Evolutionary conservation across 75 land plant genomes (phyloP).

Genomic region (Sequoia sempervirens): DNA sequence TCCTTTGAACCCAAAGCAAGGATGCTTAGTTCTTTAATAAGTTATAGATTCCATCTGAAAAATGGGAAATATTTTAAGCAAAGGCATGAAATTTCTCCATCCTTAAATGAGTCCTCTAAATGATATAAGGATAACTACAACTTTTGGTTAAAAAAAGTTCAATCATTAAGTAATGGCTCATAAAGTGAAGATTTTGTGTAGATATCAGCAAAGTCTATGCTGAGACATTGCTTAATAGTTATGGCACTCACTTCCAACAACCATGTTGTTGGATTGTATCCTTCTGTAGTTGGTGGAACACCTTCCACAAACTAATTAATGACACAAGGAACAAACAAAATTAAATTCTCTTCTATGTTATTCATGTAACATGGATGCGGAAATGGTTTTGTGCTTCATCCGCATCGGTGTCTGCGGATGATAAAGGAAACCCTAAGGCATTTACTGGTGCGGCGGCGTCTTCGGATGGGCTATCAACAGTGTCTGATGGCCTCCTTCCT

Average conservation of each 20-base stretch:
- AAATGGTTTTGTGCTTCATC: too few species aligned
- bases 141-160: not conserved
- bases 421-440: too few species aligned
- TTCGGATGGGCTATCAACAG: too few species aligned
- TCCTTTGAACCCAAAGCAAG: slow-evolving; percentile 43
- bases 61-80: slow-evolving; percentile 18
- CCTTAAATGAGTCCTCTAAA: not conserved
- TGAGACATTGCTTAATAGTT: slow-evolving; percentile 43
- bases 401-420: too few species aligned
- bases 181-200: slow-evolving; percentile 42
- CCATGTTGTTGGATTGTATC: slow-evolving; percentile 91
- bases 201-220: slow-evolving; percentile 68
- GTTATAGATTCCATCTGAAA: slow-evolving; percentile 40
- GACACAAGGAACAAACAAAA: not conserved
- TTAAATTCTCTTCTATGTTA: too few species aligned
- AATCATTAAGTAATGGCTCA: slow-evolving; percentile 25
- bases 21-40: slow-evolving; percentile 61
- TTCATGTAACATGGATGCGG: too few species aligned
- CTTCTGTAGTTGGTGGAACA: slow-evolving; percentile 56
- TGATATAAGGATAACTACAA: not conserved
- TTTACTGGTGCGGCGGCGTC: too few species aligned
- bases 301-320: slow-evolving; percentile 52
- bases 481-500: too few species aligned
- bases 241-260: slow-evolving; percentile 71
- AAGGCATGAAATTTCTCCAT: slow-evolving; percentile 20